phyloP scores from a whole-genome alignment of 371 early-diverging fungal genomes.

The Mucor irregularis region DNA sequence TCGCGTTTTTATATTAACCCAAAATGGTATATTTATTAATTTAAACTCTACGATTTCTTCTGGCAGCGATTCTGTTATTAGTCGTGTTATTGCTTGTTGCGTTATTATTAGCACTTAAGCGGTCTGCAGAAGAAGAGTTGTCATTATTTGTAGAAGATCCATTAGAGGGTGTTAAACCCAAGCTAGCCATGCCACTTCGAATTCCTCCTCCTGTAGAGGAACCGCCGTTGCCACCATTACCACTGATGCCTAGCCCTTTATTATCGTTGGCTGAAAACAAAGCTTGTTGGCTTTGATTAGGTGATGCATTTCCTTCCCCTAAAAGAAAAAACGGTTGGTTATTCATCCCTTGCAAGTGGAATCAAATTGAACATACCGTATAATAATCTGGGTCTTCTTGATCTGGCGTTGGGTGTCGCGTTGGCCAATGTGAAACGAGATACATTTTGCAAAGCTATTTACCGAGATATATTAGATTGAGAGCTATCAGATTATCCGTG shows the following conservation, averaged over 20 bases:
- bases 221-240: neutral
- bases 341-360: neutral
- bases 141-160: constrained; percentile 2
- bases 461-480: neutral
- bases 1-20: no score
- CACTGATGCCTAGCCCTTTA: constrained; percentile 15
- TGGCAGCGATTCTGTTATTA: neutral
- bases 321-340: neutral
- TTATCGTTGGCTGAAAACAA: neutral
- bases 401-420: neutral
- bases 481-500: neutral
- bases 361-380: neutral
- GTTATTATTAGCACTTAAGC: neutral
- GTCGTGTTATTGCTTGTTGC: neutral
- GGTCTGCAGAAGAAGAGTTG: neutral
- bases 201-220: constrained; percentile 11
- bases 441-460: constrained; percentile 20
- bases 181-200: constrained; percentile 23
- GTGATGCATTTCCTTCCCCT: neutral
- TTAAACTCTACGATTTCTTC: constrained; percentile 17
- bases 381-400: constrained; percentile 14
- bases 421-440: constrained; percentile 5
- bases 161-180: constrained; percentile 9
- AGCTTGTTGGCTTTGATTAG: constrained; percentile 2
- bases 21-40: neutral